A percentile compares a stretch with the other conserved stretches of the same genome.
phyloP scores from a whole-genome alignment of 1,284 basidiomycete species.

The Sporisorium exsertum region DNA sequence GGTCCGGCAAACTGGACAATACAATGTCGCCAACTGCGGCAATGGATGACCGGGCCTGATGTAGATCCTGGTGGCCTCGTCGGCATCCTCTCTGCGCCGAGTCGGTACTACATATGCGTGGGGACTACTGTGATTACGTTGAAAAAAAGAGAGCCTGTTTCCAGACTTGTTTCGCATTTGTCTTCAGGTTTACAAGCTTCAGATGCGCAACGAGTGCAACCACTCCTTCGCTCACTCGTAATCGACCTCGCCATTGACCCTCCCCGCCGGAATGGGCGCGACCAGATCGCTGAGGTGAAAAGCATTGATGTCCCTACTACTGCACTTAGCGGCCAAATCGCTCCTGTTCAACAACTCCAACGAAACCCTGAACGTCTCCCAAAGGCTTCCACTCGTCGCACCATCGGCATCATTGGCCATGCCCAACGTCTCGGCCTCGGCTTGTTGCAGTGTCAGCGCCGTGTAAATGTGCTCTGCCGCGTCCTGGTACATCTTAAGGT shows the following conservation, averaged over 20 bases:
- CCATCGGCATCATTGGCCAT: conserved; percentile 6
- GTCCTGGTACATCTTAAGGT: conserved; percentile 67
- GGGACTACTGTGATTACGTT: too few relatives aligned
- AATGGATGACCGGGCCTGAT: too few relatives aligned
- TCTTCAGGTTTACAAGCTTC: not conserved
- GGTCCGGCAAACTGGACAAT: too few relatives aligned
- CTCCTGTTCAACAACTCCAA: conserved; percentile 63
- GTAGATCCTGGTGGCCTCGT: too few relatives aligned
- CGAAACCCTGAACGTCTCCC: conserved; percentile 66
- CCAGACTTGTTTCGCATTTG: not conserved
- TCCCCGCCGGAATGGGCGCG: conserved; percentile 7
- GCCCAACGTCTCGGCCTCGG: conserved; percentile 42
- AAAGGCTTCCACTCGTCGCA: conserved; percentile 55
- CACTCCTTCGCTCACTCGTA: conserved; percentile 1
- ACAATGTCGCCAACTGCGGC: too few relatives aligned
- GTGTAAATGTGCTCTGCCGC: conserved; percentile 67
- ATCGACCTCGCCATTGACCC: not conserved
- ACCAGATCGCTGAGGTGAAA: conserved; percentile 60
- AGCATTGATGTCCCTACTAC: conserved; percentile 46
- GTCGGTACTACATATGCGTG: too few relatives aligned
- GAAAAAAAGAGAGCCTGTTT: too few relatives aligned
- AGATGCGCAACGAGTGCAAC: too few relatives aligned
- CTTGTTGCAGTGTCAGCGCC: conserved; percentile 63
- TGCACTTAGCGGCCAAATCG: conserved; percentile 57
- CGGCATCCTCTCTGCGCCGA: too few relatives aligned